Conservation (phyloP, 495 filamentous ascomycete genomes). For the Elaphomyces granulatus region DNA sequence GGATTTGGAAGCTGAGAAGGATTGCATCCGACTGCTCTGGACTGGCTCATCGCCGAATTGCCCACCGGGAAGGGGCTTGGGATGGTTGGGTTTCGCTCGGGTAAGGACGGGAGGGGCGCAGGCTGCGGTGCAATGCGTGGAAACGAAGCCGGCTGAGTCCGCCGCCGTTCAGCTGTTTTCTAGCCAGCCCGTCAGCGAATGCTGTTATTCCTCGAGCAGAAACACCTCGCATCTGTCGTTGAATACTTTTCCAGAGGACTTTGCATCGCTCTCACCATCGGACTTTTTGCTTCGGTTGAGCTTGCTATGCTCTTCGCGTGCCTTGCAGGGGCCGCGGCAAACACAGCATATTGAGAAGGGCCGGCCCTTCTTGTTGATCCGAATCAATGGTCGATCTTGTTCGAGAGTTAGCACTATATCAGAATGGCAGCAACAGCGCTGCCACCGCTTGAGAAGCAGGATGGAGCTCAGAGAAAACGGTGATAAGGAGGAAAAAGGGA, state of each 20-base stretch:
- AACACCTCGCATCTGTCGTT: constrained; percentile 4
- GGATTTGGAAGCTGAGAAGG: not conserved
- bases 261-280: constrained; percentile 9
- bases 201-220: not conserved
- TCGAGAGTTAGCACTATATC: constrained; percentile 17
- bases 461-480: too few species aligned
- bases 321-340: constrained; percentile 82
- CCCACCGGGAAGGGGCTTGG: not conserved
- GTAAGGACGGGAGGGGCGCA: constrained; percentile 7
- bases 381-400: constrained; percentile 76
- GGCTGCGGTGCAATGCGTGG: constrained; percentile 9
- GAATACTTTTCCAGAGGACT: constrained; percentile 9
- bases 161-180: constrained; percentile 5
- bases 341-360: constrained; percentile 94
- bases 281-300: constrained; percentile 61
- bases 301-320: constrained; percentile 77
- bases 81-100: not conserved
- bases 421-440: too few species aligned
- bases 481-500: constrained; percentile 9
- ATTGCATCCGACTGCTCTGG: not conserved
- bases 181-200: constrained; percentile 4
- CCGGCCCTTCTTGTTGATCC: constrained; percentile 94
- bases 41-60: not conserved
- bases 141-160: constrained; percentile 4
- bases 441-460: too few species aligned